Conservation (phyloP, 805 yeast genomes). For the Zygoascus biomembranicola region DNA sequence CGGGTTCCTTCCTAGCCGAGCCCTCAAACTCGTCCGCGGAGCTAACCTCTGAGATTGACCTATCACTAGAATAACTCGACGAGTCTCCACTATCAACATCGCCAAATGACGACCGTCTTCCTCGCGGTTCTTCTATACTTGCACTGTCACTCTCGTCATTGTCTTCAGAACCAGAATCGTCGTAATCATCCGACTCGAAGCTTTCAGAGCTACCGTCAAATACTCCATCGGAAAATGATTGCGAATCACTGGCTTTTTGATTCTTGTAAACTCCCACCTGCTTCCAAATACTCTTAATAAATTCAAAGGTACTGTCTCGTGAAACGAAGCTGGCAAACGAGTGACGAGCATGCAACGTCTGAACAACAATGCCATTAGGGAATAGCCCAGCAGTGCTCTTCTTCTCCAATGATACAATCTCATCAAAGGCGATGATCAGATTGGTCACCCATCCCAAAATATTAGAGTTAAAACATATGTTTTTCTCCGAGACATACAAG, state of each 20-base stretch:
- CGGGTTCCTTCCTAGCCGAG: slow-evolving; percentile 7
- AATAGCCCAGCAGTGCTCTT: slow-evolving; percentile 81
- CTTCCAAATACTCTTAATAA: slow-evolving; percentile 66
- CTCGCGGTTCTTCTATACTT: neutral
- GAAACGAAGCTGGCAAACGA: slow-evolving; percentile 82
- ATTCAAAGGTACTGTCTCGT: slow-evolving; percentile 66
- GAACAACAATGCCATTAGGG: slow-evolving; percentile 78
- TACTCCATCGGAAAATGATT: slow-evolving; percentile 26
- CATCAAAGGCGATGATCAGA: slow-evolving; percentile 61
- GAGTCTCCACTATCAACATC: slow-evolving; percentile 17
- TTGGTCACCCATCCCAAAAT: slow-evolving; percentile 88
- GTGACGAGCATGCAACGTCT: slow-evolving; percentile 55
- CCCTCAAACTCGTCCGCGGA: slow-evolving; percentile 30
- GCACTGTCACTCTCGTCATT: neutral
- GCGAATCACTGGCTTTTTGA: slow-evolving; percentile 2
- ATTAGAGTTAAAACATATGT: slow-evolving; percentile 79
- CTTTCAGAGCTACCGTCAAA: slow-evolving; percentile 12
- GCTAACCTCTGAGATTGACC: slow-evolving; percentile 9
- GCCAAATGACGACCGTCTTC: slow-evolving; percentile 5
- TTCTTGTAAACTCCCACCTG: slow-evolving; percentile 20
- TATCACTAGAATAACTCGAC: neutral
- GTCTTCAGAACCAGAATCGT: slow-evolving; percentile 2
- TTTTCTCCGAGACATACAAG: slow-evolving; percentile 67
- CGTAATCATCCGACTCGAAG: slow-evolving; percentile 16
- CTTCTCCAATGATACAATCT: slow-evolving; percentile 67